Evolutionary conservation across 129 eudicot genomes (phyloP), one percentile per base, ranked within the genome.

Genomic region (Sambucus nigra): DNA sequence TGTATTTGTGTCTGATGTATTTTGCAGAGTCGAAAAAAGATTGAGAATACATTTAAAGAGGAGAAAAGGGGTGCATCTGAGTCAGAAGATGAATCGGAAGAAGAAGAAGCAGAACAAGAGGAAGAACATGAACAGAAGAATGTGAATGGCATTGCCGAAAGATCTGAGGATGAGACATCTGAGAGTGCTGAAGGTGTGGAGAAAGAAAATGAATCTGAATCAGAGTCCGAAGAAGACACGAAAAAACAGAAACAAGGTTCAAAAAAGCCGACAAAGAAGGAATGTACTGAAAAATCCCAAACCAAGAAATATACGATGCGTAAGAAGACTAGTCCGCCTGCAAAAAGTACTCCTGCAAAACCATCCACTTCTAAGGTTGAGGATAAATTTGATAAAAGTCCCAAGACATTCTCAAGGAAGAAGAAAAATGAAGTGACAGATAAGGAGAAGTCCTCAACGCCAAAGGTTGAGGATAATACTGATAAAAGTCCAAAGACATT

Each of bases 121-220:
- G 42, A 35, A 3, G 42, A 35, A 35, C 4, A 2, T 2, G 42
- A 35, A 35, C n/a, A n/a, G 52, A 82, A 88, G 53, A 69, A 72
- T 58, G 57, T 38, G 28, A 71, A 89, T 59, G 93, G 93, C 42
- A 54, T 65, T 53, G 71, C 76, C 7, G 83, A 65, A 52, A 63
- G 31, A 45, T 79, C 94, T n/a, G 89, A 79, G 10, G 80, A 79
- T 60, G 92, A 88, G 64, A 75, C 57, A 47, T 68, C 94, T 50
- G 74, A 69, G 48, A 71, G 60, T 25, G 68, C 80, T 59, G 67
- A 77, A 46, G 83, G 87, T 68, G 92, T 68, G 73, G 83, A 74
- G 55, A 65, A 85, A 62, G 77, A 66, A 66, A 57, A 73, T 52
- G 87, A 47, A 38, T 63, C 91, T 53, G 93, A 76, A 57, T 76